phyloP scores from a whole-genome alignment of 2,329 filamentous ascomycete genomes.

The Cercospora sojina region DNA sequence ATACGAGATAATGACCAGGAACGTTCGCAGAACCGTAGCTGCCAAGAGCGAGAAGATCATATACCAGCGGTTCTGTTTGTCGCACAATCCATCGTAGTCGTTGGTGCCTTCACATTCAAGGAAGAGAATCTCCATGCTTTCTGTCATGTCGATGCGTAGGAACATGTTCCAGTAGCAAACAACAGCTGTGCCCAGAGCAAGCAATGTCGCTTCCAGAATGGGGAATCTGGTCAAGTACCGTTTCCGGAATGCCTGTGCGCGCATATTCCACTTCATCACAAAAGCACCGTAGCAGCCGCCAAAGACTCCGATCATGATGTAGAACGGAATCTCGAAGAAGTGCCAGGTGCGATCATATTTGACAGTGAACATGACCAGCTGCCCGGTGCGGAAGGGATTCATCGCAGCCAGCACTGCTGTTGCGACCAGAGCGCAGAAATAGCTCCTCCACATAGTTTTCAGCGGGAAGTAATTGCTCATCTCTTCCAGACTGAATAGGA shows the following conservation, averaged over 20 bases:
- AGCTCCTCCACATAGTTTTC: conserved; percentile 96
- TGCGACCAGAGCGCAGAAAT: conserved; percentile 94
- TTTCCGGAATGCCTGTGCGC: conserved; percentile 88
- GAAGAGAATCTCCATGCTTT: conserved; percentile 98
- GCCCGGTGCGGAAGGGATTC: conserved; percentile 96
- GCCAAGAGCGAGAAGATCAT: conserved; percentile 76
- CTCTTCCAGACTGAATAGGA: conserved; percentile 94
- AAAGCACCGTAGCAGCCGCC: conserved; percentile 94
- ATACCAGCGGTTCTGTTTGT: conserved; percentile 68
- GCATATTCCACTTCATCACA: conserved; percentile 96
- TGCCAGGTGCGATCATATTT: conserved; percentile 96
- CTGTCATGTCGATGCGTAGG: conserved; percentile 94
- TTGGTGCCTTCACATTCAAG: conserved; percentile 86
- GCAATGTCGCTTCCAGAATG: conserved; percentile 78
- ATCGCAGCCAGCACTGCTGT: conserved; percentile 90
- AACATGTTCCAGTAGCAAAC: conserved; percentile 98
- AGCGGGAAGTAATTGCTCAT: conserved; percentile 96
- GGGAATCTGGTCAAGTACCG: conserved; percentile 83
- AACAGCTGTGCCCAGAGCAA: conserved; percentile 80
- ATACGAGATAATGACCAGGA: conserved; percentile 92
- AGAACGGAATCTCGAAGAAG: conserved; percentile 94
- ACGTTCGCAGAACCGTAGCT: conserved; percentile 76
- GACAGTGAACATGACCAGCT: conserved; percentile 99
- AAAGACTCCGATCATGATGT: conserved; percentile 85
- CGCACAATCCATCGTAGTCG: conserved; percentile 87